Evolutionary conservation across 495 filamentous ascomycete genomes (phyloP).

Genomic region (Trichoderma parareesei): DNA sequence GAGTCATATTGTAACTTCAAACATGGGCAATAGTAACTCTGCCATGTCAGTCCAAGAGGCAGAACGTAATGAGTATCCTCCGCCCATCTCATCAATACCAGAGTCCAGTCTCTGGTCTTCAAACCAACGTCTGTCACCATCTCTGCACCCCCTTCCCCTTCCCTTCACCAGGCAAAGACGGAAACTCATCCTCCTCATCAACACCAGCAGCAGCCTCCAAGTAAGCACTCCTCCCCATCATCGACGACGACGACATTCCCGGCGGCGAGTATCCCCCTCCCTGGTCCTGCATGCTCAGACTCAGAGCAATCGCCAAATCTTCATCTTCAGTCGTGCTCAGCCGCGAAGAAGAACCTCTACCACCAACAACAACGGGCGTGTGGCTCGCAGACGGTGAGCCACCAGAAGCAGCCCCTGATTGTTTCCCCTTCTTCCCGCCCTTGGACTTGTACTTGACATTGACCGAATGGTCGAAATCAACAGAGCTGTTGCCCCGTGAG

Average conservation of each 20-base stretch:
- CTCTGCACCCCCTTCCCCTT: constrained; percentile 37
- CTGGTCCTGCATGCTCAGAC: constrained; percentile 77
- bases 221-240: too few species aligned
- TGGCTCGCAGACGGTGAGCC: constrained; percentile 23
- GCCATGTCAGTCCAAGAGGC: background rate
- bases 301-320: constrained; percentile 77
- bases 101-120: background rate
- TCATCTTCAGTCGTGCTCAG: constrained; percentile 38
- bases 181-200: constrained; percentile 48
- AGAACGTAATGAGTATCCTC: background rate
- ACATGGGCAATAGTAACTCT: background rate
- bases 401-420: constrained; percentile 19
- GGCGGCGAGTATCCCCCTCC: constrained; percentile 34
- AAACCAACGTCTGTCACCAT: background rate
- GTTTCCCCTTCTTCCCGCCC: constrained; percentile 28
- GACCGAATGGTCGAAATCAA: constrained; percentile 44
- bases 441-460: constrained; percentile 46
- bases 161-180: constrained; percentile 37
- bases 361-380: constrained; percentile 15
- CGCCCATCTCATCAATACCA: background rate
- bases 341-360: constrained; percentile 11
- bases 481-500: constrained; percentile 21
- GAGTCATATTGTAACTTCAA: background rate
- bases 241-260: background rate
- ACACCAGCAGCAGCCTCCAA: too few species aligned